These are phyloP conservation scores for Betula pendula DNA, from an alignment of 306 rosid genomes.

Conservation along the genomic window DNA sequence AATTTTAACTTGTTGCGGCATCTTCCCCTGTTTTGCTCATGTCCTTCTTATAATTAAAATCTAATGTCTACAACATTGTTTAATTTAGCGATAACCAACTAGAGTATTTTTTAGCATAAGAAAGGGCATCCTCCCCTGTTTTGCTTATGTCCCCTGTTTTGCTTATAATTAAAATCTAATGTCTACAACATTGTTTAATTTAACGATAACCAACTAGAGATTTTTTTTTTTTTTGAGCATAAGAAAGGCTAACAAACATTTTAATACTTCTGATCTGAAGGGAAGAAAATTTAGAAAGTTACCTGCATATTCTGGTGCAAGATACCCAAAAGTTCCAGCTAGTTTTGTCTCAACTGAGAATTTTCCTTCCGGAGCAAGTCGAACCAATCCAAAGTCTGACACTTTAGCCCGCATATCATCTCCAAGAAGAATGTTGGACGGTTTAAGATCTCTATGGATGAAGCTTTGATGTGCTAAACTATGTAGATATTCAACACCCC, in stretches of 20 bases:
- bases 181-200: neutral
- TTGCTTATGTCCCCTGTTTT: too few relatives aligned
- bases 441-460: slow-evolving; percentile 93
- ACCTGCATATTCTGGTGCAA: slow-evolving; percentile 98
- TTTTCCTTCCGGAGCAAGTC: slow-evolving; percentile 92
- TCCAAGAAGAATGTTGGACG: slow-evolving; percentile 91
- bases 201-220: neutral
- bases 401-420: slow-evolving; percentile 90
- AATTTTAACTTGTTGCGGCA: neutral
- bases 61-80: neutral
- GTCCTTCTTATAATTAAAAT: neutral
- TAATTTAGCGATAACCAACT: neutral
- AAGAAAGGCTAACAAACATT: neutral
- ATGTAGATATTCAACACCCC: slow-evolving; percentile 91
- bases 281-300: neutral
- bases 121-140: neutral
- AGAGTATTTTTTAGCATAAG: neutral
- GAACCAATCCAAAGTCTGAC: slow-evolving; percentile 89
- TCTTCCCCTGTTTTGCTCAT: neutral
- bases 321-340: slow-evolving; percentile 95
- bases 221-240: neutral
- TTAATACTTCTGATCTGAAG: neutral
- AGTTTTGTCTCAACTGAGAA: slow-evolving; percentile 73
- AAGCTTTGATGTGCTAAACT: slow-evolving; percentile 74
- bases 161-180: neutral